These are phyloP conservation scores for Bauhinia variegata DNA, from an alignment of 306 rosid species.

Conservation along the genomic window DNA sequence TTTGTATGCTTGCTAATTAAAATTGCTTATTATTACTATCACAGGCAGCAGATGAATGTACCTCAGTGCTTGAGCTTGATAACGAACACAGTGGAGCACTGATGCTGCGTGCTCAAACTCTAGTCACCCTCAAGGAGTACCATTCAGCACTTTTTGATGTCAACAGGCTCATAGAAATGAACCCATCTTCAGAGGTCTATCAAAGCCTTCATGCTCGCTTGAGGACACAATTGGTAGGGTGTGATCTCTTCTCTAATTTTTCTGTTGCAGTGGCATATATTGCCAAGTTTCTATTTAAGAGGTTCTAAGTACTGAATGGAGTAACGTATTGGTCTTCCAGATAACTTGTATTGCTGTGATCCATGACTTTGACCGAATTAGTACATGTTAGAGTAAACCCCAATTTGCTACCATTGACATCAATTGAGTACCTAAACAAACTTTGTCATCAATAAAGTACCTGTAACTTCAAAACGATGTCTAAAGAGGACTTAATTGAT, in stretches of 20 bases:
- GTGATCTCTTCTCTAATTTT: conserved; percentile 32
- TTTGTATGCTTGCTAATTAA: not conserved
- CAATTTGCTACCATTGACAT: no score
- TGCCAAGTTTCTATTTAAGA: not conserved
- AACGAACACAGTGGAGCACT: conserved; percentile 78
- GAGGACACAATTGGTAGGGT: conserved; percentile 83
- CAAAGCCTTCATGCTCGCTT: conserved; percentile 86
- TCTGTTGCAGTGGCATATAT: conserved; percentile 28
- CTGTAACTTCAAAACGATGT: no score
- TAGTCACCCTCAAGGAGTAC: conserved; percentile 83
- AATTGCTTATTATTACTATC: no score
- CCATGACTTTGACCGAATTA: not conserved
- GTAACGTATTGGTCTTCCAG: not conserved
- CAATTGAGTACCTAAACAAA: no score
- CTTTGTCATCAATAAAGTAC: no score
- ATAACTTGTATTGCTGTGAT: not conserved
- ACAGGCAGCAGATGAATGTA: conserved; percentile 96
- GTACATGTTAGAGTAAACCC: no score
- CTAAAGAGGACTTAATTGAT: no score
- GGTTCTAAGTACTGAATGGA: not conserved
- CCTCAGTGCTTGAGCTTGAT: conserved; percentile 90
- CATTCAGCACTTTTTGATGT: conserved; percentile 94
- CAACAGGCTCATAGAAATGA: conserved; percentile 76
- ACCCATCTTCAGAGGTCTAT: conserved; percentile 92
- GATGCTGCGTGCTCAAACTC: conserved; percentile 86